phyloP scores from a whole-genome alignment of 2,329 filamentous ascomycete genomes.

The Aspergillus japonicus region DNA sequence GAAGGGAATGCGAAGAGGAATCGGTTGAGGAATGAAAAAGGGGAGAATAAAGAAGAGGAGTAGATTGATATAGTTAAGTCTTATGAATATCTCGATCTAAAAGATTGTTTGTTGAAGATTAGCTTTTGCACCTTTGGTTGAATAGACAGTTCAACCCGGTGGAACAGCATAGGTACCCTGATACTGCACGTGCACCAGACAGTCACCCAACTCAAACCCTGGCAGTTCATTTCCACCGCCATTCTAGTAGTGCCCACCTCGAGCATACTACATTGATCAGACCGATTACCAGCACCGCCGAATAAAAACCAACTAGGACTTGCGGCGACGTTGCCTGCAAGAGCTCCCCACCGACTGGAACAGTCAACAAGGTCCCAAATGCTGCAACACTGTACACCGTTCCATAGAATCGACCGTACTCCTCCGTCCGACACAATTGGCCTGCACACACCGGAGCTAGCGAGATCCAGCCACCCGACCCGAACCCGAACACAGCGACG shows the following conservation, averaged over 20 bases:
- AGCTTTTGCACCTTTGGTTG: no score
- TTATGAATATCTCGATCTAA: background rate
- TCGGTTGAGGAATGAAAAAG: constrained; percentile 6
- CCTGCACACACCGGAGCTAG: constrained; percentile 48
- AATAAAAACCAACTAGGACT: constrained; percentile 48
- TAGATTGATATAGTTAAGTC: background rate
- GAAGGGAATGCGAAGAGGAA: constrained; percentile 38
- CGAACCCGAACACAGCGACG: constrained; percentile 50
- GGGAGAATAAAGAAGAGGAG: background rate
- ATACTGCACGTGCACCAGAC: no score
- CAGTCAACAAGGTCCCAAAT: constrained; percentile 47
- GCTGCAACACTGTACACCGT: constrained; percentile 50
- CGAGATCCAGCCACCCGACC: constrained; percentile 49
- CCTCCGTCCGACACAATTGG: constrained; percentile 47
- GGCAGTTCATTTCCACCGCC: constrained; percentile 40
- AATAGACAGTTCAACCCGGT: no score
- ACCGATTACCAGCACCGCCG: constrained; percentile 42
- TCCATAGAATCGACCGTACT: constrained; percentile 50
- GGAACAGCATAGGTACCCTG: no score
- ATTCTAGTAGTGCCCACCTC: constrained; percentile 39
- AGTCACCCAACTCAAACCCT: constrained; percentile 24
- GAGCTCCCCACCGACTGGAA: constrained; percentile 49
- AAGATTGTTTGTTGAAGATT: no score
- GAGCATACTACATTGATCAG: constrained; percentile 26
- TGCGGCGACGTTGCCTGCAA: constrained; percentile 47